Evolutionary conservation across 306 rosid genomes (phyloP).

Genomic region (Datisca glomerata): DNA sequence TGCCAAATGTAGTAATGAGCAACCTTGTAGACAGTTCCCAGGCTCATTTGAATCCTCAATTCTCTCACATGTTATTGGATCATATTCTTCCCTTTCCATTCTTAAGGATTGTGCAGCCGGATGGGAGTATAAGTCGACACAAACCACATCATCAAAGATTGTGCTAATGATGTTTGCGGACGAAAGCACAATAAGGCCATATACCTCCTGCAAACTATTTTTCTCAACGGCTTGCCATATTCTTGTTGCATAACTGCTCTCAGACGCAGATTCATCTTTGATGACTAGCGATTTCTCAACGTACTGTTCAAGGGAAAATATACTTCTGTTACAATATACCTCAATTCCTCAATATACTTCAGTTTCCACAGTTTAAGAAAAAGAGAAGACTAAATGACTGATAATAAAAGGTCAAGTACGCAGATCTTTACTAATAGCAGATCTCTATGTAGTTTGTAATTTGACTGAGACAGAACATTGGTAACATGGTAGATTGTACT

Average conservation of each 20-base stretch:
- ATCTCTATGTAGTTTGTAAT: no score
- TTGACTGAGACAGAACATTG: no score
- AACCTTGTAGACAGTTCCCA: constrained; percentile 54
- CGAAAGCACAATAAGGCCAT: constrained; percentile 58
- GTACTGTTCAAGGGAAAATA: constrained; percentile 36
- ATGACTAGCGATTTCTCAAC: constrained; percentile 60
- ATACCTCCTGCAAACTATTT: constrained; percentile 53
- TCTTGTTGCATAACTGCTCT: constrained; percentile 26
- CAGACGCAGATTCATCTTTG: constrained; percentile 31
- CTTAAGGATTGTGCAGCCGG: constrained; percentile 20
- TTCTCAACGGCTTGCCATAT: constrained; percentile 75
- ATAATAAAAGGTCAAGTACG: neutral
- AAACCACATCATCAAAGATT: constrained; percentile 38
- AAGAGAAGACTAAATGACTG: neutral
- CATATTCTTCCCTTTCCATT: constrained; percentile 27
- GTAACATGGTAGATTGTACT: no score
- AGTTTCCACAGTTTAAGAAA: neutral
- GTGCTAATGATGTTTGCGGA: constrained; percentile 37
- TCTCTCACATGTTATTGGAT: constrained; percentile 43
- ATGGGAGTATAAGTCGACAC: constrained; percentile 19
- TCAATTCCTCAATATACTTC: neutral
- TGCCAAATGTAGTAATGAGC: constrained; percentile 82
- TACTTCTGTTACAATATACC: neutral
- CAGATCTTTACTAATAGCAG: no score
- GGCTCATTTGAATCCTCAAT: constrained; percentile 29